A percentile compares a stretch with the other conserved stretches of the same genome.
Conservation (phyloP, 768 basidiomycete species). For the Suillus variegatus region DNA sequence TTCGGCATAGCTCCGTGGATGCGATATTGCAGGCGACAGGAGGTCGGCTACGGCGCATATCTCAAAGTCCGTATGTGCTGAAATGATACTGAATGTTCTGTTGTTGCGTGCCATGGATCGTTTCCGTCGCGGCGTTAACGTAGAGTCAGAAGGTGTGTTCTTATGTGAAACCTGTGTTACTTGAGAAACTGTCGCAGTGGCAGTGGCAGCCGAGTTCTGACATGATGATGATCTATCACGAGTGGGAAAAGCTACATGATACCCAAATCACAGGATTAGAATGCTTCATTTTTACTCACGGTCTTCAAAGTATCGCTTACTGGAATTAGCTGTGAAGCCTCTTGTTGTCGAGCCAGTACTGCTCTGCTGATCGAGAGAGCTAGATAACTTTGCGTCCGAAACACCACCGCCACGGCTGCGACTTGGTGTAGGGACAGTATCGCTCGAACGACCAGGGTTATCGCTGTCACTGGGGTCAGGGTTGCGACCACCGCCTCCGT, state of each 20-base stretch:
- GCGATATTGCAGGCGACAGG: conserved; percentile 37
- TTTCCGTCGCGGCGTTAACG: conserved; percentile 22
- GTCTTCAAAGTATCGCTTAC: conserved; percentile 26
- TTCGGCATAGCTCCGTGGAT: conserved; percentile 22
- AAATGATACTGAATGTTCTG: conserved; percentile 45
- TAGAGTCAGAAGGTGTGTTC: conserved; percentile 24
- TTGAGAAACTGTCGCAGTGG: conserved; percentile 16
- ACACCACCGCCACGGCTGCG: conserved; percentile 52
- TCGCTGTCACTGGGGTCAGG: conserved; percentile 39
- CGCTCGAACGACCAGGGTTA: conserved; percentile 36
- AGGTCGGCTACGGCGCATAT: conserved; percentile 53
- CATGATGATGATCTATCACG: conserved; percentile 16
- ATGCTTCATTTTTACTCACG: conserved; percentile 24
- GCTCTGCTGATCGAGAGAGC: conserved; percentile 29
- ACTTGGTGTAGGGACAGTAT: conserved; percentile 32
- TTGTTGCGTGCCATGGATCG: conserved; percentile 24
- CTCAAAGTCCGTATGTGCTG: conserved; percentile 50
- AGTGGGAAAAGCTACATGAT: conserved; percentile 24
- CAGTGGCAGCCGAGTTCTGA: conserved; percentile 15
- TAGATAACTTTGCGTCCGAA: conserved; percentile 56
- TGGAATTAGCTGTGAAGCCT: conserved; percentile 22
- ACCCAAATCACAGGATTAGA: conserved; percentile 25
- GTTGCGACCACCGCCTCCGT: conserved; percentile 41
- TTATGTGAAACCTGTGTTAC: conserved; percentile 23
- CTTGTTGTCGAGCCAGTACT: conserved; percentile 18